Conservation (phyloP, 2,329 filamentous ascomycete genomes). For the Aureobasidium leucospermi region DNA sequence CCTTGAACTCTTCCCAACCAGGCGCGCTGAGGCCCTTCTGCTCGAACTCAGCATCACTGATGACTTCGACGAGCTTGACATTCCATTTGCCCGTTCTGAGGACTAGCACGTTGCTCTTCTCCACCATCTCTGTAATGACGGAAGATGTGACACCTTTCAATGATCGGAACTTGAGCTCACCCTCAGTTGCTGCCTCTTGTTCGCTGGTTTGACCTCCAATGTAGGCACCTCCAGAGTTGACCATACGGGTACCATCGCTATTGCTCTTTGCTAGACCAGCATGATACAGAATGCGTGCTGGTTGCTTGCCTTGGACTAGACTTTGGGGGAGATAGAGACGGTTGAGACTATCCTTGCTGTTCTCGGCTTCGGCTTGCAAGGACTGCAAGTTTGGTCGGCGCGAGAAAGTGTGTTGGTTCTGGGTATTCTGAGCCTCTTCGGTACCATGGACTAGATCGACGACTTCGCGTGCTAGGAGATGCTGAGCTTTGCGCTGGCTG, state of each 20-base stretch:
- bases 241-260: conserved; percentile 24
- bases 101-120: conserved; percentile 35
- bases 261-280: conserved; percentile 26
- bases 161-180: conserved; percentile 53
- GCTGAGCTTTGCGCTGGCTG: conserved; percentile 69
- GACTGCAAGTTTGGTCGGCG: conserved; percentile 5
- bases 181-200: conserved; percentile 40
- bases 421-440: conserved; percentile 55
- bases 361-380: not conserved
- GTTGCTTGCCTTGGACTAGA: conserved; percentile 21
- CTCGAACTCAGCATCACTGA: conserved; percentile 48
- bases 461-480: conserved; percentile 74
- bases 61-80: conserved; percentile 48
- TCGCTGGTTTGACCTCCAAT: conserved; percentile 19
- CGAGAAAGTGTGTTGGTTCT: conserved; percentile 40
- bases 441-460: conserved; percentile 70
- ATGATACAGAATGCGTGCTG: conserved; percentile 25
- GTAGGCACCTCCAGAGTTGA: conserved; percentile 28
- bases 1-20: conserved; percentile 40
- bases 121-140: conserved; percentile 51
- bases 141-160: conserved; percentile 55
- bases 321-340: conserved; percentile 21
- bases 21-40: conserved; percentile 39
- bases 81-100: conserved; percentile 54
- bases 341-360: not conserved